Percentiles rank a stretch among this genome's conserved stretches.
phyloP scores from a whole-genome alignment of 2,329 filamentous ascomycete species.

The Cladosporium sphaerospermum region DNA sequence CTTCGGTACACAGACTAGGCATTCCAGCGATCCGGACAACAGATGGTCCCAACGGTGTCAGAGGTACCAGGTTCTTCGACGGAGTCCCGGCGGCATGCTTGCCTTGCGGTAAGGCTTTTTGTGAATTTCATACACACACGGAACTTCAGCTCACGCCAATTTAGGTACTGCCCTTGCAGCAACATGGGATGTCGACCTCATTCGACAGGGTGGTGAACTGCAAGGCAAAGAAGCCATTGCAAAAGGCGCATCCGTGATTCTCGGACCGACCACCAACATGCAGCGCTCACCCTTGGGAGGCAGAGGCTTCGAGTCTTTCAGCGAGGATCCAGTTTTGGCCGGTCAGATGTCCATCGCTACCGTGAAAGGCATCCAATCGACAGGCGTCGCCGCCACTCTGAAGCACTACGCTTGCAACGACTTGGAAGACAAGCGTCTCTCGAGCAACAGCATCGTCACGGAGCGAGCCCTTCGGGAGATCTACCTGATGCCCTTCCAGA shows the following conservation, averaged over 20 bases:
- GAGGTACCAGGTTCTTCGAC: conserved; percentile 63
- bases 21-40: conserved; percentile 60
- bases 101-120: conserved; percentile 53
- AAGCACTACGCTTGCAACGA: conserved; percentile 76
- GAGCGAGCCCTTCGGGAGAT: conserved; percentile 63
- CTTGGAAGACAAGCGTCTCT: conserved; percentile 62
- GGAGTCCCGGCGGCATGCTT: conserved; percentile 63
- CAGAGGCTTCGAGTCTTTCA: conserved; percentile 80
- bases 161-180: conserved; percentile 21
- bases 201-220: conserved; percentile 21
- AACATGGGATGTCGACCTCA: conserved; percentile 24
- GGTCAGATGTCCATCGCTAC: conserved; percentile 59
- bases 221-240: conserved; percentile 25
- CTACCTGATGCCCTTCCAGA: conserved; percentile 70
- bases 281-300: conserved; percentile 49
- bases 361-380: conserved; percentile 61
- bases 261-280: conserved; percentile 25
- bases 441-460: conserved; percentile 57
- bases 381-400: conserved; percentile 68
- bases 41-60: conserved; percentile 64
- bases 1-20: conserved; percentile 52
- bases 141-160: background rate
- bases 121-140: background rate
- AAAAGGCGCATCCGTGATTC: conserved; percentile 25
- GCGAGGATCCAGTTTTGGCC: conserved; percentile 75